phyloP scores from a whole-genome alignment of 108 stramenopile species.

The Cyclotella distinguenda region DNA sequence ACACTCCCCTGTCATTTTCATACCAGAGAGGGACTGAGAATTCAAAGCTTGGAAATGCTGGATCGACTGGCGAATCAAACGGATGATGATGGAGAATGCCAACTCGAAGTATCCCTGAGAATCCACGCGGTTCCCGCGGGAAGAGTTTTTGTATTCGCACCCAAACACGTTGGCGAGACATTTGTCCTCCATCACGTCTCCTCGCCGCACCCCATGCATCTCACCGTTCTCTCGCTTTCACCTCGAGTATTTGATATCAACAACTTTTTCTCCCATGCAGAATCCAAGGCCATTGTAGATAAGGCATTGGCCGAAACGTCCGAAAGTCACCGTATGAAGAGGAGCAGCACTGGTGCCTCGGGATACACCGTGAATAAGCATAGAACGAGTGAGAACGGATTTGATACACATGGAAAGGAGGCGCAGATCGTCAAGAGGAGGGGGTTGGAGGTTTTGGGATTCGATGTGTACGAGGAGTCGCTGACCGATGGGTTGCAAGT shows the following conservation, averaged over 20 bases:
- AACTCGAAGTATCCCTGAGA: background rate
- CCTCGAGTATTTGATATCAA: slow-evolving; percentile 87
- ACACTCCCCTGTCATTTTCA: slow-evolving; percentile 83
- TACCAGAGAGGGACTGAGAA: slow-evolving; percentile 75
- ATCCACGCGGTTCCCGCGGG: slow-evolving; percentile 87
- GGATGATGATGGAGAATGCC: slow-evolving; percentile 12
- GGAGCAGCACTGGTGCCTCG: slow-evolving; percentile 75
- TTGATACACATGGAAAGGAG: slow-evolving; percentile 80
- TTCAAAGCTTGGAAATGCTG: slow-evolving; percentile 51
- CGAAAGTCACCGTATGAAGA: slow-evolving; percentile 74
- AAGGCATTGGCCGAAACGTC: slow-evolving; percentile 65
- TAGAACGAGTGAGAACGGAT: slow-evolving; percentile 83
- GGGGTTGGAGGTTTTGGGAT: slow-evolving; percentile 59
- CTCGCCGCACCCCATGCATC: slow-evolving; percentile 31
- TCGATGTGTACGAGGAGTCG: slow-evolving; percentile 80
- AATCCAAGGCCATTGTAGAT: slow-evolving; percentile 63
- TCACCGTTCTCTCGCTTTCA: slow-evolving; percentile 63
- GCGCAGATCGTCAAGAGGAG: slow-evolving; percentile 61
- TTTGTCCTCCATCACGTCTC: slow-evolving; percentile 76
- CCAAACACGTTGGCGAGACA: slow-evolving; percentile 77
- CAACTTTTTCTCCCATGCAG: slow-evolving; percentile 76
- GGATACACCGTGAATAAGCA: slow-evolving; percentile 58
- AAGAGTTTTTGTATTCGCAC: slow-evolving; percentile 86
- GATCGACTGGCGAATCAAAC: slow-evolving; percentile 16
- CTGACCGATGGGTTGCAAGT: slow-evolving; percentile 95